Evolutionary conservation across 495 filamentous ascomycete genomes (phyloP), one percentile per base, ranked within the genome.

Genomic region (Margaritispora aquatica): DNA sequence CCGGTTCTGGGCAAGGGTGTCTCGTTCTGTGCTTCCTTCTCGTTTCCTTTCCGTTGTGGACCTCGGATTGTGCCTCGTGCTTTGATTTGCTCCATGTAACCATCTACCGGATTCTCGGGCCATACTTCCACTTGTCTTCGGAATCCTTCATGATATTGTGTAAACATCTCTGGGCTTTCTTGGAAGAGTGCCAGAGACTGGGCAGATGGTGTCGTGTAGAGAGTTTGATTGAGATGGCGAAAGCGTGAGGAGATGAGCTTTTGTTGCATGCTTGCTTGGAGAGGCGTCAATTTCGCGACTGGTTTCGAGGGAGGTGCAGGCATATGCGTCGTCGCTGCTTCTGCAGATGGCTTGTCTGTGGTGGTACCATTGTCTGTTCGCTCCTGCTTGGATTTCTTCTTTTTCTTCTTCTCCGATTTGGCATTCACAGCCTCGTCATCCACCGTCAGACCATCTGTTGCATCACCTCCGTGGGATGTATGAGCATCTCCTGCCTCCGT

Each of bases 241-340:
- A 98, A 98, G 59, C 94, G 93, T 15, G 94, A 91, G 4, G 89
- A 91, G 57, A 92, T 80, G 55, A 98, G 84, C 73, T 97, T 97
- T 61, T 89, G 83, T 57, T 88, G 88, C 94, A 98, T 98, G 2
- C 86, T 84, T 58, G 87, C 84, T 77, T 98, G 94, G 52, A 98
- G 81, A 27, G 94, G 92, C 0, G 94, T 98, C 58, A 98, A 81
- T 68, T 73, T 29, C 63, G 71, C 31, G 58, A 63, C 51, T 51
- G 66, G 62, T 23, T 68, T 57, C 17, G 68, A 51, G 47, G 51
- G 20, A n/a, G 51, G 38, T 20, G 46, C 26, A 26, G 34, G 36
- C 17, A 29, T 31, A 31, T 36, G 38, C 9, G 23, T 53, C 13
- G 55, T 5, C 21, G 46, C 3, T 17, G 51, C 13, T 20, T 41